Percentiles rank a stretch among this genome's conserved stretches.
phyloP scores from a whole-genome alignment of 371 early-diverging fungal species.

The Apophysomyces ossiformis region DNA sequence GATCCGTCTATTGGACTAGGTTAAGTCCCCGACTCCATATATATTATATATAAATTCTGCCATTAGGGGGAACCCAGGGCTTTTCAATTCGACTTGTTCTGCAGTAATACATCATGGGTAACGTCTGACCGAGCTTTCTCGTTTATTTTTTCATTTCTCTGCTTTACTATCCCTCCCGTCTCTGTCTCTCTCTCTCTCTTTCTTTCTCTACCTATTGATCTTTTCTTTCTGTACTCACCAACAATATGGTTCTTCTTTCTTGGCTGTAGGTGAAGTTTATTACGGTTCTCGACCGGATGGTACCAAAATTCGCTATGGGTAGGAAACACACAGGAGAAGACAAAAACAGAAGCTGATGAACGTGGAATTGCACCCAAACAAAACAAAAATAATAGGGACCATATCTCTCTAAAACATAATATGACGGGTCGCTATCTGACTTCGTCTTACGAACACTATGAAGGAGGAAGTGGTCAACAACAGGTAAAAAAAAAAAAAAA shows the following conservation, averaged over 20 bases:
- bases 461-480: slow-evolving; percentile 60
- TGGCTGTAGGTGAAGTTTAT: slow-evolving; percentile 2
- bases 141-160: background rate
- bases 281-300: slow-evolving; percentile 8
- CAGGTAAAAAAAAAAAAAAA: slow-evolving; percentile 18
- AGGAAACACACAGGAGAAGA: background rate
- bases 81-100: background rate
- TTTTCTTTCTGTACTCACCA: background rate
- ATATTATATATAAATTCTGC: background rate
- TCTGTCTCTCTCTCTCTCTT: too few species aligned
- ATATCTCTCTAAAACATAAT: slow-evolving; percentile 61
- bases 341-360: too few species aligned
- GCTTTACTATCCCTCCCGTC: background rate
- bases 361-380: background rate
- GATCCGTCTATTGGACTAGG: too few species aligned
- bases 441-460: slow-evolving; percentile 36
- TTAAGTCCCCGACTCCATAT: too few species aligned
- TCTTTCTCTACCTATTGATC: too few species aligned
- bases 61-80: background rate
- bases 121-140: background rate
- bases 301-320: slow-evolving; percentile 5
- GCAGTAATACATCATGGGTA: slow-evolving; percentile 3
- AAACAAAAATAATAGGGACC: slow-evolving; percentile 20
- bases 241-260: background rate
- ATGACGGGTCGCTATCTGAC: slow-evolving; percentile 60